Evolutionary conservation across 208 protist genomes (phyloP).

Genomic region (Spongospora subterranea): DNA sequence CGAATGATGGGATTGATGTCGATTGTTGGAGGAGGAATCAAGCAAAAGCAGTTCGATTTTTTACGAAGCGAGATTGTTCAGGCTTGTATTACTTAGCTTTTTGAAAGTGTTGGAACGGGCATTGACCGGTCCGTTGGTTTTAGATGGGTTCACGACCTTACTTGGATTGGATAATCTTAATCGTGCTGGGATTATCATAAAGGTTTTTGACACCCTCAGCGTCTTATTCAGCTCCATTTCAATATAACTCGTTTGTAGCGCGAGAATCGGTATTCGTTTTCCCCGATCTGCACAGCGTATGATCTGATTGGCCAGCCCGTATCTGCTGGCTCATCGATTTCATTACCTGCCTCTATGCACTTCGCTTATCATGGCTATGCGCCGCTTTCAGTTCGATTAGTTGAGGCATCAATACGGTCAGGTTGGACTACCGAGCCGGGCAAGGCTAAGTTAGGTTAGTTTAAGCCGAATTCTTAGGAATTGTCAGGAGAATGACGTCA

Average conservation of each 20-base stretch:
- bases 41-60: slow-evolving; percentile 25
- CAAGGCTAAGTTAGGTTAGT: background rate
- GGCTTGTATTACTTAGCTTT: background rate
- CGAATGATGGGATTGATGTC: background rate
- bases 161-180: background rate
- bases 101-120: background rate
- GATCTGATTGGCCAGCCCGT: background rate
- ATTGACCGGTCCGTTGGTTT: background rate
- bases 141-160: slow-evolving; percentile 9
- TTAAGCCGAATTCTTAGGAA: too few relatives aligned
- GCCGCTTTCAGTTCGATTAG: background rate
- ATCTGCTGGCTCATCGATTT: background rate
- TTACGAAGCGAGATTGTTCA: slow-evolving; percentile 33
- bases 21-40: background rate
- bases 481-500: too few relatives aligned
- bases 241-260: too few relatives aligned
- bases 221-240: too few relatives aligned
- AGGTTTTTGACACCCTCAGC: too few relatives aligned
- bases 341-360: slow-evolving; percentile 2
- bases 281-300: background rate
- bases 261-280: too few relatives aligned
- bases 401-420: background rate
- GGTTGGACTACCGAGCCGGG: background rate
- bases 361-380: slow-evolving; percentile 33
- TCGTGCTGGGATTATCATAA: background rate